These are phyloP conservation scores for Termitomyces sp. DNA, from an alignment of 768 basidiomycete genomes.

Conservation along the genomic window DNA sequence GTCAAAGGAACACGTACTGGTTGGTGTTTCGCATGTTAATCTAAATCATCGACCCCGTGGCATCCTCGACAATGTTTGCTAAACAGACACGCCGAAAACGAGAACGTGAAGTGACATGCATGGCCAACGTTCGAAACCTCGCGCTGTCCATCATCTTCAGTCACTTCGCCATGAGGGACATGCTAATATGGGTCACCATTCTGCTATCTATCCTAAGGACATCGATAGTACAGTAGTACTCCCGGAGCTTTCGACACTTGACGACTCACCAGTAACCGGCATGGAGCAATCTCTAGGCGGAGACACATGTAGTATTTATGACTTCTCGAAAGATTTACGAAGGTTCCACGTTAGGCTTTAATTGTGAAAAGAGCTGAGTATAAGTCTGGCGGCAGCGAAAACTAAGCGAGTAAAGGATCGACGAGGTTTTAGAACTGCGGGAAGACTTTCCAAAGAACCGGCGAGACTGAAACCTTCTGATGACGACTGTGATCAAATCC, in stretches of 20 bases:
- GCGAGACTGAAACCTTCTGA: slow-evolving; percentile 4
- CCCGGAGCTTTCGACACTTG: slow-evolving; percentile 2
- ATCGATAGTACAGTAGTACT: slow-evolving; percentile 6
- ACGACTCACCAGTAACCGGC: background rate
- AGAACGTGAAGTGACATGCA: background rate
- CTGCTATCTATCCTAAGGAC: slow-evolving; percentile 4
- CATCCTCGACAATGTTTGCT: background rate
- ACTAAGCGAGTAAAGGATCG: background rate
- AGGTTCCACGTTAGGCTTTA: background rate
- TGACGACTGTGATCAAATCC: background rate
- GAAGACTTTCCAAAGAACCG: slow-evolving; percentile 1
- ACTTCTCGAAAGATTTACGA: background rate
- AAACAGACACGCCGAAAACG: background rate
- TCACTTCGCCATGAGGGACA: background rate
- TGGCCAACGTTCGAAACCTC: slow-evolving; percentile 6
- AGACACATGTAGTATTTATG: background rate
- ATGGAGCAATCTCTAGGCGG: background rate
- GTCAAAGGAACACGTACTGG: slow-evolving; percentile 1
- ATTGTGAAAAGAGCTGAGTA: background rate
- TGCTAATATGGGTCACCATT: background rate
- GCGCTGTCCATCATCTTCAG: slow-evolving; percentile 3
- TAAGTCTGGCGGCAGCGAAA: background rate
- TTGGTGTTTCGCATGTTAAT: slow-evolving; percentile 7
- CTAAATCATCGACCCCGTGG: slow-evolving; percentile 2
- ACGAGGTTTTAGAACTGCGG: background rate